Evolutionary conservation across 2,329 filamentous ascomycete species (phyloP).

Genomic region (Colletotrichum truncatum): DNA sequence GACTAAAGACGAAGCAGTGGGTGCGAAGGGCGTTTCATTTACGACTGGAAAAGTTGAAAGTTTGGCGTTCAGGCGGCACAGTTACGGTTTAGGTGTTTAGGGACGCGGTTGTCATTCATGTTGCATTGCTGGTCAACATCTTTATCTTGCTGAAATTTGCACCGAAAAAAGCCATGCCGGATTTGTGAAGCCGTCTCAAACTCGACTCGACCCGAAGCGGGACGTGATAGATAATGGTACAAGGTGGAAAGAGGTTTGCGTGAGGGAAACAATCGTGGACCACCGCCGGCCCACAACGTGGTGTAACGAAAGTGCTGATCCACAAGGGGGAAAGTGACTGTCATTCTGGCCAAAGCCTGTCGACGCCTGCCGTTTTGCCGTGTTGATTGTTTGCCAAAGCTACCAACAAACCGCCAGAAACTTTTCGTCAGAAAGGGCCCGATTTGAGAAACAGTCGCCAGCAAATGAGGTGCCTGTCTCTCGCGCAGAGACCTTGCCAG

Average conservation of each 20-base stretch:
- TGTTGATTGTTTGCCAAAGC: conserved; percentile 33
- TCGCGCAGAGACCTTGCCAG: not conserved
- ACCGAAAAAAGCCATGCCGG: conserved; percentile 30
- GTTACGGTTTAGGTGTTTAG: conserved; percentile 31
- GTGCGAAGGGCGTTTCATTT: conserved; percentile 26
- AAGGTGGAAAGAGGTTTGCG: conserved; percentile 30
- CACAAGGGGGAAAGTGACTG: conserved; percentile 26
- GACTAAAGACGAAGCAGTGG: conserved; percentile 10
- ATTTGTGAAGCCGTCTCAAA: conserved; percentile 32
- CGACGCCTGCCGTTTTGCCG: conserved; percentile 31
- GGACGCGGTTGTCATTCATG: conserved; percentile 32
- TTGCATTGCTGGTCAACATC: conserved; percentile 33
- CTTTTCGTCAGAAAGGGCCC: conserved; percentile 12
- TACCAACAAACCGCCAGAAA: conserved; percentile 31
- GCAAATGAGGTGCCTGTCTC: not conserved
- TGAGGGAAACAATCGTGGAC: conserved; percentile 22
- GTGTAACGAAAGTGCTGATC: conserved; percentile 32
- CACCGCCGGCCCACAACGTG: conserved; percentile 20
- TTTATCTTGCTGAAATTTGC: conserved; percentile 33
- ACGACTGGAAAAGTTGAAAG: conserved; percentile 19
- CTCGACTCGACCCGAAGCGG: conserved; percentile 29
- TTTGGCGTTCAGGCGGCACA: conserved; percentile 32
- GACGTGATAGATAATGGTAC: conserved; percentile 33
- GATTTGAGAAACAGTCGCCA: not conserved
- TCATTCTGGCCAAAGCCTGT: conserved; percentile 32